Percentiles rank a stretch among this genome's conserved stretches.
Conservation (phyloP, 306 rosid genomes). For the Acacia confusa region DNA sequence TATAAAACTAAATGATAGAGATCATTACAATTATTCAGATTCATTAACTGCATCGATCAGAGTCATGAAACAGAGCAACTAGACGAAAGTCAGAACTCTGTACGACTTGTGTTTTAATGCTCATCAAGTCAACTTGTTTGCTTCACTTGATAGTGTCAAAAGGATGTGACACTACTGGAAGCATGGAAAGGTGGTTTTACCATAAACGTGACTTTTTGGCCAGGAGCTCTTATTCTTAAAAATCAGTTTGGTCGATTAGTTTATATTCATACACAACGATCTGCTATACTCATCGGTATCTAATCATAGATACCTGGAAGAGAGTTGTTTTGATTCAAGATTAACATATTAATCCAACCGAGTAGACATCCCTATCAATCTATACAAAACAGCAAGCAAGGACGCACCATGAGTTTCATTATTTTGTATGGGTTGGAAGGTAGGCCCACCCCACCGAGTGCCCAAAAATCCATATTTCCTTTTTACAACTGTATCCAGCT, state of each 20-base stretch:
- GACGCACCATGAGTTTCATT: background rate
- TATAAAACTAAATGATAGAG: background rate
- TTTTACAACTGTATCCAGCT: conserved; percentile 1
- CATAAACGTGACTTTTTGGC: too few relatives aligned
- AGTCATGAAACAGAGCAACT: background rate
- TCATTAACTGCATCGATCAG: background rate
- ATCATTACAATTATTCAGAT: background rate
- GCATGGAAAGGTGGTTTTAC: too few relatives aligned
- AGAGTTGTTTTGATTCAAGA: too few relatives aligned
- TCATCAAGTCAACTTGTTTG: background rate
- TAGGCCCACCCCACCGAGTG: background rate
- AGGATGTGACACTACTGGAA: background rate
- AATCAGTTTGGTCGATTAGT: too few relatives aligned
- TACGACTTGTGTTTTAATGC: background rate
- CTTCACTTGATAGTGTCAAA: background rate
- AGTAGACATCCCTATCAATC: too few relatives aligned
- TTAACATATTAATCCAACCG: too few relatives aligned
- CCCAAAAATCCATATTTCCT: background rate
- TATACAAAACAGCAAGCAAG: too few relatives aligned
- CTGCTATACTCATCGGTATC: too few relatives aligned
- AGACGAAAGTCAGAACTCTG: background rate
- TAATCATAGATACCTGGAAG: too few relatives aligned
- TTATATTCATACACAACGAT: too few relatives aligned
- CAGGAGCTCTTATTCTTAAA: too few relatives aligned
- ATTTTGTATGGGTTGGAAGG: background rate